Base-by-base conservation (phyloP, 2,329 filamentous ascomycete species). In the Trichoderma polysporum region DNA sequence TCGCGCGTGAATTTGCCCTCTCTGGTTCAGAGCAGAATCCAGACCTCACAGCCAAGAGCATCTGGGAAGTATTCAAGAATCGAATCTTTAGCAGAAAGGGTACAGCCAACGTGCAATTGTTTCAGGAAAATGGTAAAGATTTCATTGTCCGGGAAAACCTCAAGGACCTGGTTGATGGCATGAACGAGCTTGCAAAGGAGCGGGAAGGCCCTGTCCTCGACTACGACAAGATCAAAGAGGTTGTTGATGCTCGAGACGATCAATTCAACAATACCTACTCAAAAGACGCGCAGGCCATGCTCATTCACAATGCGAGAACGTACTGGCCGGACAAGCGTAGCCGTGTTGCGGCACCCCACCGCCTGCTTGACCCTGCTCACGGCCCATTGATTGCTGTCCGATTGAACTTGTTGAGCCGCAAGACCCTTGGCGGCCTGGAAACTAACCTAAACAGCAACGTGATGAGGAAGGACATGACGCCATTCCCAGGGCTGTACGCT, bases 21-120 rank as follows among this genome's bases (percentile, higher is more conserved):
- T 89, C 86, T 0, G 86, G 86, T 9, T 88, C 85, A 0, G 86
- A 89, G 76, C 86, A 89, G 77, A 89, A 89, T 76, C 85, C 85
- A 0, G 86, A 89, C 70, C 69, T 89, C 33, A 87, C 86, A 1
- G 76, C 74, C 73, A 89, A 89, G 77, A 87, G 83, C 73, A 76
- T 85, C 54, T 83, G 83, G 80, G 75, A 83, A 72, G 70, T 86
- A 2, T 76, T 88, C 13, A 77, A 74, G n/a, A 68, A 62, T 39
- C 81, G 86, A 31, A 67, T 87, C 29, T 80, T 88, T 49, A 80
- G 27, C 50, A 79, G 78, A 53, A 84, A 83, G 67, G 86, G 86
- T 17, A 84, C 86, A 0, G 67, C 80, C 0, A 81, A 82, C 0
- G 86, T 89, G 7, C 86, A 88, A 68, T 83, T 83, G 67, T 89